These are phyloP conservation scores for Erodium chrysanthum DNA, from an alignment of 441 rosid species.

Conservation along the genomic window DNA sequence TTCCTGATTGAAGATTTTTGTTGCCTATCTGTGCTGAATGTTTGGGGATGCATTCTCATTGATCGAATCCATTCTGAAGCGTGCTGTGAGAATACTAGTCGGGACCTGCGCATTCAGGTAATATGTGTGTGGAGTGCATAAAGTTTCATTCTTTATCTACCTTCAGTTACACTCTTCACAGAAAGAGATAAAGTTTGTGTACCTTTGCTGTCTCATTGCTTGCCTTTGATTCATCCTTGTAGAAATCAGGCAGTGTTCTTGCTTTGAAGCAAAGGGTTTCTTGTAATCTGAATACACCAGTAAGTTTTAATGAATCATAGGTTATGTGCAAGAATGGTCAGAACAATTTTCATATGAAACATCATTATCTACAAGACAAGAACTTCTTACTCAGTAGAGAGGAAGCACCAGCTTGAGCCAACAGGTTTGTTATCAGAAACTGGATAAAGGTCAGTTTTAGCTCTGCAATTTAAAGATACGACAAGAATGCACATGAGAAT, in stretches of 20 bases:
- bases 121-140: too few relatives aligned
- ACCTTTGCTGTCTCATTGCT: not conserved
- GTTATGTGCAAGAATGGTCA: too few relatives aligned
- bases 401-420: slow-evolving; percentile 38
- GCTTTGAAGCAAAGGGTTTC: slow-evolving; percentile 2
- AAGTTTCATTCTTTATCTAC: too few relatives aligned
- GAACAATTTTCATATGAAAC: too few relatives aligned
- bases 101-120: slow-evolving; percentile 11
- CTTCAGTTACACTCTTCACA: too few relatives aligned
- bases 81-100: slow-evolving; percentile 22
- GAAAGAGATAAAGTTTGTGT: too few relatives aligned
- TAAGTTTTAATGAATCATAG: too few relatives aligned
- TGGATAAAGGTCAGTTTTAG: slow-evolving; percentile 33
- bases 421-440: slow-evolving; percentile 40
- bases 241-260: not conserved
- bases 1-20: too few relatives aligned
- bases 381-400: slow-evolving; percentile 43
- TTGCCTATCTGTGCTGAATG: slow-evolving; percentile 24
- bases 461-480: slow-evolving; percentile 28
- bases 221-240: not conserved
- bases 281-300: not conserved
- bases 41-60: slow-evolving; percentile 39
- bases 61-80: slow-evolving; percentile 17
- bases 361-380: too few relatives aligned
- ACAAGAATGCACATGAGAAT: not conserved